A percentile compares a stretch with the other conserved stretches of the same genome.
These are phyloP conservation scores for Sporothrix inflata DNA, from an alignment of 2,329 filamentous ascomycete genomes.

Conservation along the genomic window DNA sequence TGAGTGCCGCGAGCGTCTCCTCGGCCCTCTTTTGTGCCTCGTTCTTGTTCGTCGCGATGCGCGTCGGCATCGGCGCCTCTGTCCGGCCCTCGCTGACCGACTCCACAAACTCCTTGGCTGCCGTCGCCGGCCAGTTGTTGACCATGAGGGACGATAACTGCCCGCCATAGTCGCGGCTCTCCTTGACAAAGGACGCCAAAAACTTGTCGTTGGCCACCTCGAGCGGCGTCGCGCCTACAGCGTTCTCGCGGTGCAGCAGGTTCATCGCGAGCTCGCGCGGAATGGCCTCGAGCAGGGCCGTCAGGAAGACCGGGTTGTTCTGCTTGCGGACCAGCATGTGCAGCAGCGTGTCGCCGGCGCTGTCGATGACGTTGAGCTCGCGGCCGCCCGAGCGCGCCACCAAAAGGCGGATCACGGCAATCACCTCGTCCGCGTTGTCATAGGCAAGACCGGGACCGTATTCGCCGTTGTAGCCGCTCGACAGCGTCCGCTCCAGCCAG, in stretches of 20 bases:
- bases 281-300: conserved; percentile 56
- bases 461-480: conserved; percentile 1
- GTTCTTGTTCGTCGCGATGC: background rate
- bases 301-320: conserved; percentile 43
- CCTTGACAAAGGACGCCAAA: conserved; percentile 45
- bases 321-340: conserved; percentile 56
- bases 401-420: conserved; percentile 53
- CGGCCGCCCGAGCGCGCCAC: conserved; percentile 58
- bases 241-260: conserved; percentile 72
- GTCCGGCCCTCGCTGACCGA: background rate
- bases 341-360: conserved; percentile 66
- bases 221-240: conserved; percentile 72
- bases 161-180: conserved; percentile 30
- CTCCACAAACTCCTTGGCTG: background rate
- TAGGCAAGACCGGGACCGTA: conserved; percentile 34
- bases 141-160: background rate
- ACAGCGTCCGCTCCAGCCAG: conserved; percentile 49
- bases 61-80: background rate
- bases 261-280: conserved; percentile 45
- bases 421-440: conserved; percentile 39
- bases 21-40: background rate
- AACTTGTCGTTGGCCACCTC: conserved; percentile 66
- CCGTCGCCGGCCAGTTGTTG: background rate
- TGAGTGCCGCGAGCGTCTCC: background rate
- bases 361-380: conserved; percentile 62